Percentiles rank a stretch among this genome's conserved stretches.
Evolutionary conservation across 495 filamentous ascomycete species (phyloP).

Genomic region (Neurospora terricola): DNA sequence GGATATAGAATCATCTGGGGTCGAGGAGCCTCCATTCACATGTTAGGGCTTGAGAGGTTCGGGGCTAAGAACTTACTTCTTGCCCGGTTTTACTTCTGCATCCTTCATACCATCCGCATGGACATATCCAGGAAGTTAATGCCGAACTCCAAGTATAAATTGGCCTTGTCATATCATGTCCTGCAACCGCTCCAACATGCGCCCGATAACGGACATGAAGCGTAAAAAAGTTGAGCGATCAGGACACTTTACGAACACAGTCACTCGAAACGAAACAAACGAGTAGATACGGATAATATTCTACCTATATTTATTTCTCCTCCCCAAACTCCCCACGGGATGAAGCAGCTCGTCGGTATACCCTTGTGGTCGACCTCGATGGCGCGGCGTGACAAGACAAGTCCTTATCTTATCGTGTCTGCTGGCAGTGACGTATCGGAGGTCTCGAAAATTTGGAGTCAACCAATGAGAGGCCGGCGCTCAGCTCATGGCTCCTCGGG

Average conservation of each 20-base stretch:
- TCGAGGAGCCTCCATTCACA: neutral
- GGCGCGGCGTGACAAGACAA: neutral
- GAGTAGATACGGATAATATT: too few species aligned
- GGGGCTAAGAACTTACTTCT: neutral
- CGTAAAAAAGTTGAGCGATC: neutral
- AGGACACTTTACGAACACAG: neutral
- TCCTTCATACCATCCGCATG: neutral
- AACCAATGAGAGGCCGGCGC: neutral
- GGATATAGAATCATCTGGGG: neutral
- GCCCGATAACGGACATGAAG: neutral
- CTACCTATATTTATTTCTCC: too few species aligned
- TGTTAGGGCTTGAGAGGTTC: neutral
- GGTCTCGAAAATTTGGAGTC: slow-evolving; percentile 7
- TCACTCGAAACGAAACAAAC: neutral
- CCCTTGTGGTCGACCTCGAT: neutral
- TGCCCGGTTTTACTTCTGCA: neutral
- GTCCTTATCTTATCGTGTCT: slow-evolving; percentile 21
- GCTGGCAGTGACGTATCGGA: slow-evolving; percentile 20
- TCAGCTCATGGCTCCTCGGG: neutral
- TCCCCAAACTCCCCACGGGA: neutral
- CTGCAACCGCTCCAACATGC: neutral
- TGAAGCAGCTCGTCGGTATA: neutral
- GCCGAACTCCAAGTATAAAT: neutral
- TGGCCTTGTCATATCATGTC: neutral
- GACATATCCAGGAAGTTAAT: neutral